Evolutionary conservation across 2,329 filamentous ascomycete genomes (phyloP).

Genomic region (Beauveria varroae): DNA sequence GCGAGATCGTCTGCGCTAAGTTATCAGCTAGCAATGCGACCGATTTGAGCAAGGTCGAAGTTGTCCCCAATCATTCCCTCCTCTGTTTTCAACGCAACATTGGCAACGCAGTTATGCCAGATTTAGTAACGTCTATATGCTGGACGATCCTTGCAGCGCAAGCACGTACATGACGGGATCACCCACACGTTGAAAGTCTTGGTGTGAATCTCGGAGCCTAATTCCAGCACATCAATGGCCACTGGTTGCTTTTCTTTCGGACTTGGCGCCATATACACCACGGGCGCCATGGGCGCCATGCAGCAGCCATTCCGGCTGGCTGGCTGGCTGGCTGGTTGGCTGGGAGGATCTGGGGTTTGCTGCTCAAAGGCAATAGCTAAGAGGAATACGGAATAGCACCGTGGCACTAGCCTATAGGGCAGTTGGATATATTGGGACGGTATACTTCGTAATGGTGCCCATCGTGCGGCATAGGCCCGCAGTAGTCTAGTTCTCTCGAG

Average conservation of each 20-base stretch:
- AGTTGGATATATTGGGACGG: background rate
- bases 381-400: background rate
- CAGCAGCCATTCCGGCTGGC: background rate
- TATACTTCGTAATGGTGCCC: background rate
- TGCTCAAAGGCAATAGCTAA: background rate
- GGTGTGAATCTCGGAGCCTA: background rate
- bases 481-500: constrained; percentile 1
- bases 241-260: background rate
- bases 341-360: constrained; percentile 1
- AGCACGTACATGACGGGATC: background rate
- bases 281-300: background rate
- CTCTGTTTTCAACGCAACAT: background rate
- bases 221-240: background rate
- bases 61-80: background rate
- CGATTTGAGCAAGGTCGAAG: background rate
- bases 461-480: background rate
- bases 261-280: background rate
- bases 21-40: background rate
- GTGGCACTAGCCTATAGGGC: background rate
- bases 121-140: background rate
- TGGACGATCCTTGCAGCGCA: background rate
- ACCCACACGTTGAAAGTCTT: background rate
- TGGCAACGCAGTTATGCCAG: background rate
- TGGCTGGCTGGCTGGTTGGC: background rate
- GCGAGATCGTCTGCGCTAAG: constrained; percentile 1